These are phyloP conservation scores for Gossypium mustelinum DNA, from an alignment of 345 rosid species.

Conservation along the genomic window DNA sequence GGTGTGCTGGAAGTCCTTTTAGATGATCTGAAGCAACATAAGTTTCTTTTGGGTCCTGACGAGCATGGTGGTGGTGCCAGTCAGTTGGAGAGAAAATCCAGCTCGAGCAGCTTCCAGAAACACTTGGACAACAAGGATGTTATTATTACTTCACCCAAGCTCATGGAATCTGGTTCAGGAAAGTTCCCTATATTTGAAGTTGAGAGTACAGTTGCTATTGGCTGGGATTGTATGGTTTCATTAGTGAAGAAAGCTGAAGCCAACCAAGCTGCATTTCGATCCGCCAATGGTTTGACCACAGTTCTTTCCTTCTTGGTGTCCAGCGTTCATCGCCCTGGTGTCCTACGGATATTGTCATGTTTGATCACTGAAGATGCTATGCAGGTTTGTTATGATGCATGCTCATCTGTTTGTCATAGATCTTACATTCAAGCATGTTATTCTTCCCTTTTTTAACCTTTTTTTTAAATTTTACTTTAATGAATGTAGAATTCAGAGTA, in stretches of 20 bases:
- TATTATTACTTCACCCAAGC: slow-evolving; percentile 87
- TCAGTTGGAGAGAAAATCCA: slow-evolving; percentile 62
- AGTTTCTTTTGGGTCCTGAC: slow-evolving; percentile 74
- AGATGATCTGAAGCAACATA: slow-evolving; percentile 95
- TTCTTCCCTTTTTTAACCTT: not conserved
- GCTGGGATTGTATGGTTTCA: slow-evolving; percentile 95
- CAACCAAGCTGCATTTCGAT: slow-evolving; percentile 80
- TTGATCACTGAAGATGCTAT: slow-evolving; percentile 82
- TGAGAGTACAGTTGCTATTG: slow-evolving; percentile 69
- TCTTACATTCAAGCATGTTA: not conserved
- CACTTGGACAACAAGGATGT: slow-evolving; percentile 77
- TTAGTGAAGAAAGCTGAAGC: slow-evolving; percentile 92
- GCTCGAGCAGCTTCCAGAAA: slow-evolving; percentile 77
- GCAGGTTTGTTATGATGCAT: slow-evolving; percentile 49
- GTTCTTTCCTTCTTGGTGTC: slow-evolving; percentile 90
- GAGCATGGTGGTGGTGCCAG: slow-evolving; percentile 35
- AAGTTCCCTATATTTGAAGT: slow-evolving; percentile 82
- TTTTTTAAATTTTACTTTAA: not conserved
- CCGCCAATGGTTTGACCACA: slow-evolving; percentile 75
- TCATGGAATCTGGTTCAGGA: slow-evolving; percentile 77
- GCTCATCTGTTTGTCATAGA: slow-evolving; percentile 7
- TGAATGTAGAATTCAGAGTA: too few species aligned
- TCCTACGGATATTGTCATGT: slow-evolving; percentile 85
- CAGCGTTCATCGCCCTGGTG: slow-evolving; percentile 78
- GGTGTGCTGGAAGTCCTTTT: slow-evolving; percentile 91